Percentiles rank a stretch among this genome's conserved stretches.
Conservation (phyloP, 805 yeast genomes). For the Ogataea trehalophila region DNA sequence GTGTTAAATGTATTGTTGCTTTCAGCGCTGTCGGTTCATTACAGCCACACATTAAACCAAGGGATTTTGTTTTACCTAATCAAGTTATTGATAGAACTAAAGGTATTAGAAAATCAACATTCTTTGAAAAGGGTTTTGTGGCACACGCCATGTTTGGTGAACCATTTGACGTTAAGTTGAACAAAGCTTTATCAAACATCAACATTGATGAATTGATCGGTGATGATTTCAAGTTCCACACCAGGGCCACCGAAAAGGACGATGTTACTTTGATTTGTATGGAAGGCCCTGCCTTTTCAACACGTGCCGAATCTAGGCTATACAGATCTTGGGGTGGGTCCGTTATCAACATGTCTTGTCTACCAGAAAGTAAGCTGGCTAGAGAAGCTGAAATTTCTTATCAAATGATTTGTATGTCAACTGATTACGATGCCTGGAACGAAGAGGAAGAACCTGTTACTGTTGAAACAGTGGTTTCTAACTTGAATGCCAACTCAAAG, state of each 20-base stretch:
- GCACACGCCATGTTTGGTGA: conserved; percentile 98
- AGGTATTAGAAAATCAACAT: conserved; percentile 86
- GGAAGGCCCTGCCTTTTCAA: conserved; percentile 99
- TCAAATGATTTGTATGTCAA: conserved; percentile 98
- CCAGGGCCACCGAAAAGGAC: conserved; percentile 55
- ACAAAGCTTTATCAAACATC: conserved; percentile 56
- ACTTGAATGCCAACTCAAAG: conserved; percentile 77
- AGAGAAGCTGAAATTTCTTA: conserved; percentile 95
- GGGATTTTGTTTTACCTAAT: conserved; percentile 95
- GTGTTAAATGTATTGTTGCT: conserved; percentile 84
- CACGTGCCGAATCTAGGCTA: conserved; percentile 91
- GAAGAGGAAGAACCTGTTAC: conserved; percentile 94
- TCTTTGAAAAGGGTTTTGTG: conserved; percentile 87
- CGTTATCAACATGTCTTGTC: conserved; percentile 92
- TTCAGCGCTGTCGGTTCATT: conserved; percentile 96
- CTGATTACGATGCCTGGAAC: conserved; percentile 99
- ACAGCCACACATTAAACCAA: conserved; percentile 81
- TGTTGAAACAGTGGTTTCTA: conserved; percentile 93
- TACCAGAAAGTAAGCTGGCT: conserved; percentile 97
- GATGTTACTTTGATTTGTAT: conserved; percentile 88
- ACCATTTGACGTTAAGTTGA: conserved; percentile 80
- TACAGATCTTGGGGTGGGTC: conserved; percentile 88
- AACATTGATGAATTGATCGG: conserved; percentile 52
- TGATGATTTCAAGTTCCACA: conserved; percentile 55
- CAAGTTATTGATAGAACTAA: conserved; percentile 97